Percentiles rank a stretch among this genome's conserved stretches.
These are phyloP conservation scores for Alternaria novae-zelandiae DNA, from an alignment of 2,329 filamentous ascomycete species.

Conservation along the genomic window DNA sequence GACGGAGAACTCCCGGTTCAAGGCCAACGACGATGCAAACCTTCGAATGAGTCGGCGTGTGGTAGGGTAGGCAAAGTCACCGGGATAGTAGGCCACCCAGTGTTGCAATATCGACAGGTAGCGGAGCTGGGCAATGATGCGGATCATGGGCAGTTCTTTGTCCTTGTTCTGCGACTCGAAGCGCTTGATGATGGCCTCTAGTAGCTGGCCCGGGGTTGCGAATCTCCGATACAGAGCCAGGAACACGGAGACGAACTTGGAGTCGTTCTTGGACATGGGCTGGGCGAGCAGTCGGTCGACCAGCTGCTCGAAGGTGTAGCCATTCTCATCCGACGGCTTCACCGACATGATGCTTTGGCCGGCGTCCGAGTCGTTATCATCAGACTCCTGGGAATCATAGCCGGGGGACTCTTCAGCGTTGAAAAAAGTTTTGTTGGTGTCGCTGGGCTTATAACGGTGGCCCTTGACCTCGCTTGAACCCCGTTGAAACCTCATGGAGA, in stretches of 20 bases:
- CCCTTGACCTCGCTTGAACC: constrained; percentile 38
- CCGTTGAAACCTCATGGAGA: constrained; percentile 46
- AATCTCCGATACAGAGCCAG: constrained; percentile 95
- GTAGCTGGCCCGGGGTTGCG: constrained; percentile 77
- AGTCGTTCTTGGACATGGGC: constrained; percentile 84
- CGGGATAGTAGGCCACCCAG: constrained; percentile 90
- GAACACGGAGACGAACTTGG: constrained; percentile 87
- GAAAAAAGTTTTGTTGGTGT: constrained; percentile 64
- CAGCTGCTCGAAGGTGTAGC: constrained; percentile 60
- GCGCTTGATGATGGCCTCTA: constrained; percentile 77
- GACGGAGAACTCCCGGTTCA: constrained; percentile 80
- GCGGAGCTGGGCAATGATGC: constrained; percentile 80
- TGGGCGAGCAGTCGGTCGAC: constrained; percentile 86
- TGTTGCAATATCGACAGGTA: constrained; percentile 84
- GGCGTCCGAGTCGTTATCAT: constrained; percentile 70
- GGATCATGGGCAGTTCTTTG: constrained; percentile 72
- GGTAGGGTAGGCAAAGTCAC: constrained; percentile 83
- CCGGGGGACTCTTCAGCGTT: constrained; percentile 74
- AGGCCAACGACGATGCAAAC: constrained; percentile 77
- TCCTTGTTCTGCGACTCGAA: constrained; percentile 75
- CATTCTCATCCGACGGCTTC: constrained; percentile 62
- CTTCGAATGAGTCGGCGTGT: constrained; percentile 75
- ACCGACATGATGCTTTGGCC: constrained; percentile 49
- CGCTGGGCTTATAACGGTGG: constrained; percentile 45
- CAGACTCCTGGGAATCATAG: constrained; percentile 70